These are phyloP conservation scores for Kodamaea restingae DNA, from an alignment of 805 yeast genomes.

Conservation along the genomic window DNA sequence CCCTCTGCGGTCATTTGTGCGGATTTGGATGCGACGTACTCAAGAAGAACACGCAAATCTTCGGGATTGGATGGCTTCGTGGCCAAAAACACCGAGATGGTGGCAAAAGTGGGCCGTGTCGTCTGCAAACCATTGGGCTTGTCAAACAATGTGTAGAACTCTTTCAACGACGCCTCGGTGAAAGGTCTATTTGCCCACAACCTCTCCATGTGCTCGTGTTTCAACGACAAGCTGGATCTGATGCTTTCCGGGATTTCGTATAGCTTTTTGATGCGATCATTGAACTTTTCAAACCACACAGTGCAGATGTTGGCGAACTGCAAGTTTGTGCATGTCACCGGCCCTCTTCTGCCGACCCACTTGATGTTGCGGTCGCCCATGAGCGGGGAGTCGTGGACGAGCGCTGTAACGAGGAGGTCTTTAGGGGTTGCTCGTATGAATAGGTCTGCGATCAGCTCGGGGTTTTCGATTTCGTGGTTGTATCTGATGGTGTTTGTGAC, in stretches of 20 bases:
- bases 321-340: slow-evolving; percentile 18
- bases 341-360: slow-evolving; percentile 17
- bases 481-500: slow-evolving; percentile 13
- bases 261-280: slow-evolving; percentile 17
- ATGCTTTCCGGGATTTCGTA: slow-evolving; percentile 6
- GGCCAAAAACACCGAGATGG: neutral
- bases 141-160: too few species aligned
- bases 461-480: slow-evolving; percentile 29
- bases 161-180: slow-evolving; percentile 5
- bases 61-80: neutral
- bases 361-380: slow-evolving; percentile 24
- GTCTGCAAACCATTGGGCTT: neutral
- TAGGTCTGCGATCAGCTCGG: slow-evolving; percentile 33
- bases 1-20: slow-evolving; percentile 5
- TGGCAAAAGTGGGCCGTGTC: slow-evolving; percentile 1
- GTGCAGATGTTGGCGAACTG: slow-evolving; percentile 25
- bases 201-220: neutral
- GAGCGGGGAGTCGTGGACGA: slow-evolving; percentile 26
- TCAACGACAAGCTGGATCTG: slow-evolving; percentile 1
- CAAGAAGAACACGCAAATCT: slow-evolving; percentile 6
- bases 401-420: slow-evolving; percentile 28
- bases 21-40: slow-evolving; percentile 2
- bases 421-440: slow-evolving; percentile 25
- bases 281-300: slow-evolving; percentile 29
- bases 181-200: neutral